Evolutionary conservation across 768 basidiomycete genomes (phyloP).

Genomic region (Tricholoma flavovirens): DNA sequence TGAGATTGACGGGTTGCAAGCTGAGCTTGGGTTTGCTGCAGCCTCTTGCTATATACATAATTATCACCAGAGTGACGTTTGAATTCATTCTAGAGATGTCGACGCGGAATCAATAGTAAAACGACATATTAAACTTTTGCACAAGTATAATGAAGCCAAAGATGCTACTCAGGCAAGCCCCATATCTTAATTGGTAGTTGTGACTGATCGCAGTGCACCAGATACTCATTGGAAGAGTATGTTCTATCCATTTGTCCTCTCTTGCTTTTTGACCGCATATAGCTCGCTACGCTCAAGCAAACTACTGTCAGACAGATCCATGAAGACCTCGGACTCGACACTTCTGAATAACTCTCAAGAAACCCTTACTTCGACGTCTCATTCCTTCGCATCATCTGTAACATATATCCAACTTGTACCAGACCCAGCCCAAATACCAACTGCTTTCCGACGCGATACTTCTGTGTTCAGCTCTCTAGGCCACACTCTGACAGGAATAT

Average conservation of each 20-base stretch:
- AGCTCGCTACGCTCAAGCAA: constrained; percentile 70
- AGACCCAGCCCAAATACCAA: constrained; percentile 36
- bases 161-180: constrained; percentile 68
- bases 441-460: constrained; percentile 7
- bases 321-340: constrained; percentile 58
- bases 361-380: not conserved
- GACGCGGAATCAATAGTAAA: constrained; percentile 36
- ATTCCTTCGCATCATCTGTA: constrained; percentile 7
- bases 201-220: constrained; percentile 19
- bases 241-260: constrained; percentile 9
- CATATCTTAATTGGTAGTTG: not conserved
- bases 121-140: constrained; percentile 64
- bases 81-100: constrained; percentile 11
- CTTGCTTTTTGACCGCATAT: constrained; percentile 5
- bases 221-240: constrained; percentile 76
- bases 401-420: constrained; percentile 44
- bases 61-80: not conserved
- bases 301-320: constrained; percentile 73
- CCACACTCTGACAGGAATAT: constrained; percentile 50
- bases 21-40: constrained; percentile 22
- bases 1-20: constrained; percentile 23
- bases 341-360: constrained; percentile 39
- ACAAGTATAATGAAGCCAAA: constrained; percentile 77
- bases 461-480: constrained; percentile 19
- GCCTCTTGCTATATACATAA: not conserved